phyloP scores from a whole-genome alignment of 345 rosid genomes.

The Eucalyptus melliodora region DNA sequence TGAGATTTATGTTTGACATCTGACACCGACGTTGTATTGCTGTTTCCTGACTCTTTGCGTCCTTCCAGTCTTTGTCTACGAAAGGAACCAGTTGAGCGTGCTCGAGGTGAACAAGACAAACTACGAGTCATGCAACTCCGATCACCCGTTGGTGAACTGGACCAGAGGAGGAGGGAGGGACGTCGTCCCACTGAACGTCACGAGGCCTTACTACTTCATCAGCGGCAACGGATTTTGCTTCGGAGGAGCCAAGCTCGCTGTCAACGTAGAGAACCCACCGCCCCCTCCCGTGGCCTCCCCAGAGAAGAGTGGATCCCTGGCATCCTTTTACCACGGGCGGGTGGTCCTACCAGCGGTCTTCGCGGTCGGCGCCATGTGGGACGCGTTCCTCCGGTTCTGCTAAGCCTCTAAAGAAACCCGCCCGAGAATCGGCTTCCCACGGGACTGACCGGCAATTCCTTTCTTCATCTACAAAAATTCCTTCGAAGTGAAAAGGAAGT shows the following conservation, averaged over 20 bases:
- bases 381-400: slow-evolving; percentile 26
- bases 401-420: not conserved
- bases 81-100: slow-evolving; percentile 75
- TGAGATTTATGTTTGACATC: not conserved
- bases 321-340: slow-evolving; percentile 8
- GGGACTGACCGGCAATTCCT: not conserved
- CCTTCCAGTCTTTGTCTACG: slow-evolving; percentile 68
- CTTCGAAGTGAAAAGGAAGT: not conserved
- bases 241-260: slow-evolving; percentile 60
- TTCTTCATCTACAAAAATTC: not conserved
- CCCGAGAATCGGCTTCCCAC: not conserved
- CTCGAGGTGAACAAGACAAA: slow-evolving; percentile 84
- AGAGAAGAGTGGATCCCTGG: slow-evolving; percentile 10
- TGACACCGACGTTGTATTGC: not conserved
- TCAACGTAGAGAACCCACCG: slow-evolving; percentile 55
- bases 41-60: not conserved
- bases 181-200: slow-evolving; percentile 74
- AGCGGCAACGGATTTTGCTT: slow-evolving; percentile 93
- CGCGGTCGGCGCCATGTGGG: slow-evolving; percentile 39
- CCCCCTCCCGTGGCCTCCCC: slow-evolving; percentile 61
- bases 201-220: slow-evolving; percentile 56
- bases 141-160: slow-evolving; percentile 70
- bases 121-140: slow-evolving; percentile 56
- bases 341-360: slow-evolving; percentile 29
- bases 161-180: slow-evolving; percentile 90